Percentiles rank a stretch among this genome's conserved stretches.
Conservation (phyloP, 345 rosid genomes). For the Eucalyptus guilfoylei region DNA sequence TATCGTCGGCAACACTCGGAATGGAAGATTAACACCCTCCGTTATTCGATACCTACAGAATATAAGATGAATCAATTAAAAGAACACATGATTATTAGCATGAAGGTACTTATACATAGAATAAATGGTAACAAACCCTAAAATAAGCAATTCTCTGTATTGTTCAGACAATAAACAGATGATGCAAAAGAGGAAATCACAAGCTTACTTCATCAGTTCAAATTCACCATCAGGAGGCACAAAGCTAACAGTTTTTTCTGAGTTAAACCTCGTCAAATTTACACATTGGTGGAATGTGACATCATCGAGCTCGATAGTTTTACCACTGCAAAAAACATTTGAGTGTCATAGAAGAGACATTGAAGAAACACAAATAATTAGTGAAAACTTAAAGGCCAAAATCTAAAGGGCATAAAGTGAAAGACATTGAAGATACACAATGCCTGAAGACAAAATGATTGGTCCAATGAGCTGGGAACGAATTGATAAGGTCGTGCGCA, state of each 20-base stretch:
- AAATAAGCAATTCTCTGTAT: neutral
- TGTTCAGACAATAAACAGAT: neutral
- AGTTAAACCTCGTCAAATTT: conserved; percentile 94
- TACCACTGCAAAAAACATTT: conserved; percentile 13
- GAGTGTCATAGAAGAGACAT: neutral
- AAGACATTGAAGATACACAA: neutral
- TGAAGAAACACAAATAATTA: neutral
- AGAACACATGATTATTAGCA: neutral
- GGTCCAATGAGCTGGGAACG: neutral
- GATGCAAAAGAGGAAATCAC: neutral
- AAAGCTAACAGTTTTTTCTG: conserved; percentile 97
- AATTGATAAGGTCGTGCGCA: neutral
- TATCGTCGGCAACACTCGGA: conserved; percentile 91
- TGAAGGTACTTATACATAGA: neutral
- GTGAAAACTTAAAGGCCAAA: neutral
- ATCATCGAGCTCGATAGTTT: conserved; percentile 98
- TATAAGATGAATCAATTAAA: neutral
- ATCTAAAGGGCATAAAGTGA: neutral
- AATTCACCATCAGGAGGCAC: conserved; percentile 99
- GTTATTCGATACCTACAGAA: conserved; percentile 79
- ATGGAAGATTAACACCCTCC: conserved; percentile 98
- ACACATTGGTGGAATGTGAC: conserved; percentile 98
- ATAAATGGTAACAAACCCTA: neutral
- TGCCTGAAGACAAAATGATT: neutral
- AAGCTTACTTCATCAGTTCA: conserved; percentile 96